These are phyloP conservation scores for Aspergillus sp. DNA, from an alignment of 2,329 filamentous ascomycete genomes.

Conservation along the genomic window DNA sequence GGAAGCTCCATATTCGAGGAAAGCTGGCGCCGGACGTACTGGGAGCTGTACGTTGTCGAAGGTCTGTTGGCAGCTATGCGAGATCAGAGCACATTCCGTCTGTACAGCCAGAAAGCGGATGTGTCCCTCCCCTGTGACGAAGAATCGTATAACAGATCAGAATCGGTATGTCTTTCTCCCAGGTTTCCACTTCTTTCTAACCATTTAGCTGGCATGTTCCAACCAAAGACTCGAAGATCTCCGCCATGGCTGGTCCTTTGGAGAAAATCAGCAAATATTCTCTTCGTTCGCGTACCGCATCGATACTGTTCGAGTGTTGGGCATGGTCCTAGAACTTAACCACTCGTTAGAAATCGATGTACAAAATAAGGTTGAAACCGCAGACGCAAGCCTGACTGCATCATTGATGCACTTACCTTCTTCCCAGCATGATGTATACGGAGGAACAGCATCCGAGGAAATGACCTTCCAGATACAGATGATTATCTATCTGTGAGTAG, in stretches of 20 bases:
- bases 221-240: conserved; percentile 47
- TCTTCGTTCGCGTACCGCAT: conserved; percentile 80
- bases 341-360: conserved; percentile 14
- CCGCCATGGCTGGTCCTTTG: conserved; percentile 60
- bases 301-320: conserved; percentile 68
- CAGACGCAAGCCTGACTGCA: conserved; percentile 48
- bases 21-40: conserved; percentile 81
- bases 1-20: conserved; percentile 68
- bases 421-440: conserved; percentile 60
- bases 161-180: conserved; percentile 13
- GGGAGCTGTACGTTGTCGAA: conserved; percentile 71
- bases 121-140: conserved; percentile 74
- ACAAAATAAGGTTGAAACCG: conserved; percentile 38
- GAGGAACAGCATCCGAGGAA: conserved; percentile 66
- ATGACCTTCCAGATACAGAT: conserved; percentile 26
- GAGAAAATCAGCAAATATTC: conserved; percentile 57
- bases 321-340: conserved; percentile 55
- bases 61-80: conserved; percentile 70
- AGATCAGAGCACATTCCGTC: conserved; percentile 9
- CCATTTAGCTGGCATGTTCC: conserved; percentile 10
- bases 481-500: conserved; percentile 21
- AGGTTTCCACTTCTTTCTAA: not conserved
- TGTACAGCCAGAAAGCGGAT: conserved; percentile 48
- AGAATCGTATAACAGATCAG: conserved; percentile 39
- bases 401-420: conserved; percentile 70